phyloP scores from a whole-genome alignment of 1,284 basidiomycete species.

The Blastosporella zonata region DNA sequence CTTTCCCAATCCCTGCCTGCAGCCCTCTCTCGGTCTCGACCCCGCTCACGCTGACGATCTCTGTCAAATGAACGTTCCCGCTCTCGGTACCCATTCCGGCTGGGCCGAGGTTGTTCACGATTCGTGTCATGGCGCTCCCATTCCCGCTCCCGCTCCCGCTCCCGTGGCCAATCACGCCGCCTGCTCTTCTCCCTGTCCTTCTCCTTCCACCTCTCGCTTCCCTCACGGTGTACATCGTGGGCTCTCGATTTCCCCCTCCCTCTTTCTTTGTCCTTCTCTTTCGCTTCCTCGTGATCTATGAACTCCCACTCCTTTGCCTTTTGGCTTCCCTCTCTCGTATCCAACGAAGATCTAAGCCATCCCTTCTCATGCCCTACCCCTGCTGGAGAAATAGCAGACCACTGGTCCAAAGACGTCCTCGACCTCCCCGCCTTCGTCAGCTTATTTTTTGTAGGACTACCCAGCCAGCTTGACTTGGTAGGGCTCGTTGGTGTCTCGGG shows the following conservation, averaged over 20 bases:
- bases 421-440: not conserved
- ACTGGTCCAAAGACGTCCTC: slow-evolving; percentile 3
- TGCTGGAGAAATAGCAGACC: not conserved
- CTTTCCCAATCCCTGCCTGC: not conserved
- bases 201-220: not conserved
- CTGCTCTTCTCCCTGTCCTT: not conserved
- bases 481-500: slow-evolving; percentile 1
- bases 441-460: slow-evolving; percentile 7
- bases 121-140: not conserved
- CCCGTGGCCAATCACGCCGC: not conserved
- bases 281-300: too few species aligned
- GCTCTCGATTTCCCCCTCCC: not conserved
- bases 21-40: not conserved
- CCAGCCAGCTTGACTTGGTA: not conserved
- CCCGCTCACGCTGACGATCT: not conserved
- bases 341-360: not conserved
- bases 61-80: not conserved
- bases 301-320: too few species aligned
- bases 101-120: not conserved
- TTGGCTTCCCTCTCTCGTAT: not conserved
- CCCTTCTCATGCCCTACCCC: not conserved
- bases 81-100: not conserved
- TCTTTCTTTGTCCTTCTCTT: not conserved
- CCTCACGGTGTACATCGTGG: not conserved
- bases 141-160: not conserved